Base-by-base conservation (phyloP, 257 asterid species). In the Solanum okadae region DNA sequence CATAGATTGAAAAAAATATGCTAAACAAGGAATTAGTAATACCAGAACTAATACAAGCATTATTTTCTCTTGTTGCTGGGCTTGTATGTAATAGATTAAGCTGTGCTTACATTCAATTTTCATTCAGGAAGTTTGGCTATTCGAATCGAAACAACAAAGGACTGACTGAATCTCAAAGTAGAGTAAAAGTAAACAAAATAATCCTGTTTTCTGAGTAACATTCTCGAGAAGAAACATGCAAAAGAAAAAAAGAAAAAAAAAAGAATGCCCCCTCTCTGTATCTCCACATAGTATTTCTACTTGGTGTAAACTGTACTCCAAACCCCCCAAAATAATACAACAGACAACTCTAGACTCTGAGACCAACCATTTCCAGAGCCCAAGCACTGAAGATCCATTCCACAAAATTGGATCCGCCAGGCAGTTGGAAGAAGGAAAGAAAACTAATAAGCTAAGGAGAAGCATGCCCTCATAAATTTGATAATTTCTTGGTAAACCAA, bases 401-500 rank as follows among this genome's bases (percentile, higher is more conserved):
- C 76, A n/a, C 88, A 90, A 90, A 90, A 87, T 38, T 86, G 91
- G 89, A 89, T 68, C 87, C 84, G 23, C 18, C 70, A 20, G 86
- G 70, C 86, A 82, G 70, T 29, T 4, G 29, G 70, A 31, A 46
- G 44, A 49, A 82, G 70, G 86, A n/a, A 49, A 52, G 44, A 49
- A 31, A 82, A 49, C 4, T 49, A 82, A 82, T 20, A 49, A 82
- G 86, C 67, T 29, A 82, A 10, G 44, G 68, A 20, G 16, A 81
- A 82, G 44, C 86, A 78, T 33, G 67, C 34, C 72, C 77, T 90
- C 93, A 93, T 52, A 90, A 87, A 67, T 92, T 91, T 10, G 92
- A 86, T 35, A 94, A 89, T 90, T 72, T 87, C 77, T 83, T 76
- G 10, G 31, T 42, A 40, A 93, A 94, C 96, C 95, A 92, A 27